Base-by-base conservation (phyloP, 129 eudicot genomes). In the Gnaphalium uliginosum region DNA sequence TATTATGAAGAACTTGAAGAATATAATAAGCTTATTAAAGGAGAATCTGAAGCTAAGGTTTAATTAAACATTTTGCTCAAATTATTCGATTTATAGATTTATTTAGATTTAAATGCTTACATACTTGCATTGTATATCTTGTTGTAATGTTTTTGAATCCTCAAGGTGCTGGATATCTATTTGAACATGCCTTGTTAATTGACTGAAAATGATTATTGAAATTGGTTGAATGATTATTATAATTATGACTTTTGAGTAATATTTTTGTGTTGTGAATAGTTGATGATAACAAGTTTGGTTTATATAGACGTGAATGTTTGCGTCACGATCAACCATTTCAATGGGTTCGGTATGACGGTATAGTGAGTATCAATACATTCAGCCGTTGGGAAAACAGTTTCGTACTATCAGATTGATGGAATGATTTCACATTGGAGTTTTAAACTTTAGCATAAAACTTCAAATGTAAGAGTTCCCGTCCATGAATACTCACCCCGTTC, bases 1-100 rank as follows among this genome's bases (percentile, higher is more conserved):
- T 92, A 92, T 68, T 92, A 92, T 26, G 96, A 89, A 35, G 96
- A 92, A 71, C 88, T 92, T 14, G 96, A 89, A 41, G 90, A 76
- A 43, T 92, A 89, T 66, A 71, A 92, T 78, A 78, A 79, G 63
- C 85, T 85, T 61, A 26, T 19, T 27, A 83, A 83, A 41, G 63
- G 72, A 54, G 78, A 76, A 76, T 21, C 61, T 54, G 68, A 66
- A 64, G 23, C 73, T 13, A 79, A 80, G 79, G 64, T 78, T 71
- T 83, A 59, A 29, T 72, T 4, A 24, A 81, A 19, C 63, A 23
- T 66, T 72, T 56, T 78, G 37, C 39, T 43, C 26, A 46, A 69
- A 43, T 60, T 59, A 78, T 48, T 59, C 5, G 56, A 76, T 66
- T 37, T 54, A 69, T 19, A 19, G 22, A 54, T 5, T 54, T 19